Base-by-base conservation (phyloP, 2,329 filamentous ascomycete species). In the Sclerotinia minor region DNA sequence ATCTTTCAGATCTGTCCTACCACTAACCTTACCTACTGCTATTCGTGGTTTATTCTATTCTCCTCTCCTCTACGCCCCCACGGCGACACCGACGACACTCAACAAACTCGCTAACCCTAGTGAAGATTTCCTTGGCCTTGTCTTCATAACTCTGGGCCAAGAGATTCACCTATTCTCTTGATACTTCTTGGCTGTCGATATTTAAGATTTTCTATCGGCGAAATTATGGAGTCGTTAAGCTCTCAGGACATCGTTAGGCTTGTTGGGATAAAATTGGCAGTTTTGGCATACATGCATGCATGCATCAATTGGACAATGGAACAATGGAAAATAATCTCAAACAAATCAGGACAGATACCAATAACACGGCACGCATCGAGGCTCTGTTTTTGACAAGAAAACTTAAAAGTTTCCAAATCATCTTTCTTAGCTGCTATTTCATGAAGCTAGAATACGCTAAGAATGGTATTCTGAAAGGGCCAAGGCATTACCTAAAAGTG, bases 391-490 rank as follows among this genome's bases (percentile, higher is more conserved):
- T 13, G 29, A 21, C 29, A 4, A 32, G 29, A 38, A 38, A 50
- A 6, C 15, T 61, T 50, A 35, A 32, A 55, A 19, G 19, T 61
- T 61, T 61, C 21, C 19, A 49, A 24, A 17, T 47, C 15, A 45
- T 0, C 29, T 49, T 26, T 26, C 7, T 13, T 19, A 60, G 21
- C 44, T 35, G 7, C 29, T 60, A n/a, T 24, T n/a, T 17, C 58
- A 49, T 11, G 26, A 35, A 35, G 58, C 58, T 49, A 60, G 44
- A 60, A 60, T 21, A 60, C 35, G 47, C 44, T 47, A 61, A 49
- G 58, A 24, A 24, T 19, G 4, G 19, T 15, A 35, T 38, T 13
- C 2, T 13, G 32, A 13, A 50, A 49, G 11, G 11, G 45, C 44
- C 58, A 61, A 50, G 29, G 24, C 6, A 61, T 49, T 24, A 13